These are phyloP conservation scores for Mycena venus DNA, from an alignment of 768 basidiomycete species.

Conservation along the genomic window DNA sequence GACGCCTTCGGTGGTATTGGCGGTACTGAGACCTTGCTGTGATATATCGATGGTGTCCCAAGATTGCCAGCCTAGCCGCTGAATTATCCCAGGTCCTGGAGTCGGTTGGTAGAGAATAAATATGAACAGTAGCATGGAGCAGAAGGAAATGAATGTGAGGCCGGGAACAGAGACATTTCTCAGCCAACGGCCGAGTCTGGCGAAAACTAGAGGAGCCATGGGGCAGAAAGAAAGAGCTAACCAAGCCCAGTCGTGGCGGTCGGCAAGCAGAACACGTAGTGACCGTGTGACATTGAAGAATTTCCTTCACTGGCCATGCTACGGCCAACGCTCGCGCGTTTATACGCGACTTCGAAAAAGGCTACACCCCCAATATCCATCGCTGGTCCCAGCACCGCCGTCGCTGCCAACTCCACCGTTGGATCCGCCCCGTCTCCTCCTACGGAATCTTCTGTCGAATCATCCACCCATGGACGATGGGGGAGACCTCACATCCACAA, in stretches of 20 bases:
- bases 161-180: slow-evolving; percentile 62
- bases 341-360: slow-evolving; percentile 40
- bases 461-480: slow-evolving; percentile 55
- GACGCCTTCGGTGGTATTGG: slow-evolving; percentile 31
- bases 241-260: background rate
- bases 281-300: background rate
- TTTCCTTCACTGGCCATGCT: slow-evolving; percentile 15
- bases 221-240: background rate
- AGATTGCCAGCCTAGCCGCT: slow-evolving; percentile 89
- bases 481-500: slow-evolving; percentile 49
- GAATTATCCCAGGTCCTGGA: slow-evolving; percentile 75
- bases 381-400: background rate
- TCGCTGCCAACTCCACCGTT: background rate
- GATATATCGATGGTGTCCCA: slow-evolving; percentile 76
- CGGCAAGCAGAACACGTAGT: background rate
- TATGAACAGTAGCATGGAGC: slow-evolving; percentile 78
- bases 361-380: slow-evolving; percentile 27
- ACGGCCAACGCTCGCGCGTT: slow-evolving; percentile 27
- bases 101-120: slow-evolving; percentile 88
- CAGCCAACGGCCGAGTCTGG: slow-evolving; percentile 56
- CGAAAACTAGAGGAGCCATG: slow-evolving; percentile 17
- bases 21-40: slow-evolving; percentile 25
- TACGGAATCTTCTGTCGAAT: slow-evolving; percentile 44
- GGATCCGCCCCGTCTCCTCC: slow-evolving; percentile 35
- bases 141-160: slow-evolving; percentile 74